Base-by-base conservation (phyloP, 2,329 filamentous ascomycete genomes). In the Colletotrichum paranaense region DNA sequence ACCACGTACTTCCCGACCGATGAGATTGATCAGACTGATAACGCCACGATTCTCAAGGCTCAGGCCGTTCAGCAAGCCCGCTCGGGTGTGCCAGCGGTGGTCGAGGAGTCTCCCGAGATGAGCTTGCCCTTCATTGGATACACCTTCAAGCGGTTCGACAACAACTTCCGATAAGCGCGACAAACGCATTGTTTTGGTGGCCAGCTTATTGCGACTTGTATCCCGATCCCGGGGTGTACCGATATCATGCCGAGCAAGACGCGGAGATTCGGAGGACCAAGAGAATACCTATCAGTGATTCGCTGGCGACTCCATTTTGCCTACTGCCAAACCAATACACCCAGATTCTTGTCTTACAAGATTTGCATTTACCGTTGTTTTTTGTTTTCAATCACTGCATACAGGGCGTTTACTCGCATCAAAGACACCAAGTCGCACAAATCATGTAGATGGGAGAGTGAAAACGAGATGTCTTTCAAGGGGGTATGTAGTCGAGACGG, bases 1-100 rank as follows among this genome's bases (percentile, higher is more conserved):
- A 98, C 97, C 24, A 96, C 95, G 59, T 98, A 99, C 88, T 99
- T 99, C 91, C 97, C 97, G 11, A 98, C 95, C 65, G 97, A 99
- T 81, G 97, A 99, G 84, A 98, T 99, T 80, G 95, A 97, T 78
- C 96, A 98, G 86, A 96, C 95, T 68, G 95, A 98, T 82, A 98
- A 95, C 76, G 95, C 94, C 68, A 97, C 95, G 28, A 89, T 94
- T 76, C 90, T 98, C 79, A 94, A 95, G 81, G 94, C 94, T 24
- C 94, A 97, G 83, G 94, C 94, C 62, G 89, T 93, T 75, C 92
- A 93, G 74, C 89, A 92, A 78, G 91, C 91, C 64, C 88, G 88
- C 77, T 86, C 76, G 19, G 81, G 80, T 52, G 71, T 78, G 77
- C 63, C 65, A n/a, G 73, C 72, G 68, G 83, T 83, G 75, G 87